Percentiles rank a stretch among this genome's conserved stretches.
Evolutionary conservation across 2,329 filamentous ascomycete genomes (phyloP).

Genomic region (Dactylellina cionopaga): DNA sequence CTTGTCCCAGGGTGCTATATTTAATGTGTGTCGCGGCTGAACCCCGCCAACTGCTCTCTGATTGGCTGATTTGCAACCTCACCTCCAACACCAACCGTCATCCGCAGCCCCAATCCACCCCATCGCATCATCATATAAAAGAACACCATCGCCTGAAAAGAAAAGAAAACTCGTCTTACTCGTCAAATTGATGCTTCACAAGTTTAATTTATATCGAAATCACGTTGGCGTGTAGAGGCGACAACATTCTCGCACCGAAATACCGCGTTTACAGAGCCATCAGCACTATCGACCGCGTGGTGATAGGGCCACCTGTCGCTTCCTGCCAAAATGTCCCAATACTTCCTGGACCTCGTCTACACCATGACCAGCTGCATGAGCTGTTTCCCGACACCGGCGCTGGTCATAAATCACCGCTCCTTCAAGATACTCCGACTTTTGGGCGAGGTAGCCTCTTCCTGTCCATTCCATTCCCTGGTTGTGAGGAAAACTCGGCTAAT

Average conservation of each 20-base stretch:
- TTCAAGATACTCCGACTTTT: conserved; percentile 96
- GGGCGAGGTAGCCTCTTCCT: conserved; percentile 74
- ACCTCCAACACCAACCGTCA: conserved; percentile 29
- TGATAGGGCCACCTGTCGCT: conserved; percentile 13
- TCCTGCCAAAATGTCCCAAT: conserved; percentile 73
- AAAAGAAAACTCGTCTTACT: too few species aligned
- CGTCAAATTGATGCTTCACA: too few species aligned
- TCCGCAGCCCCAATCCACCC: neutral
- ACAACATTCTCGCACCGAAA: neutral
- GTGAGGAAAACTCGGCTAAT: conserved; percentile 27
- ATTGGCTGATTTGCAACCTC: conserved; percentile 33
- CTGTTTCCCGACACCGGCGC: conserved; percentile 93
- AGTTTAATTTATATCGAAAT: conserved; percentile 3
- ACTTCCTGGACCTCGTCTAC: conserved; percentile 87
- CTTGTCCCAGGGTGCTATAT: conserved; percentile 34
- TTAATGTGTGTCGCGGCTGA: conserved; percentile 44
- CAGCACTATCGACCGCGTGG: neutral
- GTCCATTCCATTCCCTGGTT: conserved; percentile 8
- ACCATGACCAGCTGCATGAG: conserved; percentile 94
- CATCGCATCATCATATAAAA: conserved; percentile 22
- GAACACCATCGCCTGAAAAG: conserved; percentile 20
- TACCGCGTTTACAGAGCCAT: neutral
- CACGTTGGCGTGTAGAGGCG: neutral
- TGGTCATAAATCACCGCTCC: conserved; percentile 92
- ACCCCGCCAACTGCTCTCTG: conserved; percentile 12